Percentiles rank a stretch among this genome's conserved stretches.
Evolutionary conservation across 2,329 filamentous ascomycete genomes (phyloP).

Genomic region (Anisogramma anomala): DNA sequence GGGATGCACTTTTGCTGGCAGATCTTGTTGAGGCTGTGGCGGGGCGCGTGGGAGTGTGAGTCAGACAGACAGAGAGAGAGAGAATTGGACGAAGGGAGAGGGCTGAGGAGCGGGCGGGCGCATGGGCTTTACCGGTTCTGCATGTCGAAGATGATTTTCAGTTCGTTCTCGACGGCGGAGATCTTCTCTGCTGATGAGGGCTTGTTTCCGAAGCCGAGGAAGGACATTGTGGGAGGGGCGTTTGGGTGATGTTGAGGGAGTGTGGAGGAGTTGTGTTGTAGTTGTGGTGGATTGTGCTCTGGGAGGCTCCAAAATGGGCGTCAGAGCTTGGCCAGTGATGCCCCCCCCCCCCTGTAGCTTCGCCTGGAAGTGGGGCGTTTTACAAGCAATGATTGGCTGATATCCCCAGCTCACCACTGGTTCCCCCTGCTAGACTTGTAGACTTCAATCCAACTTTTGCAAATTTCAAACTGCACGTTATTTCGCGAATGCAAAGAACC

Average conservation of each 20-base stretch:
- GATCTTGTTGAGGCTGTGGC: conserved; percentile 63
- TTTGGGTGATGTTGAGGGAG: too few relatives aligned
- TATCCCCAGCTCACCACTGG: neutral
- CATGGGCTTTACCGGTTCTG: too few relatives aligned
- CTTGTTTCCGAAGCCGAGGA: conserved; percentile 36
- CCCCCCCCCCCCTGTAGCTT: conserved; percentile 5
- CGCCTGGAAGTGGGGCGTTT: neutral
- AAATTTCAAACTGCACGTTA: conserved; percentile 9
- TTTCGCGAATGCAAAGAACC: too few relatives aligned
- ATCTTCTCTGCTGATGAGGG: conserved; percentile 96
- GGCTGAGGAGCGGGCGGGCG: too few relatives aligned
- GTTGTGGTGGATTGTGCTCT: neutral
- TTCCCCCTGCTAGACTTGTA: neutral
- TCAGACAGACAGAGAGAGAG: conserved; percentile 10
- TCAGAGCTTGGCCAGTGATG: conserved; percentile 10
- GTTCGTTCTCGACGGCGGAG: conserved; percentile 87
- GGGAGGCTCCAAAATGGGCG: neutral
- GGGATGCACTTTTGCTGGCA: conserved; percentile 94
- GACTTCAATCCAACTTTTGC: neutral
- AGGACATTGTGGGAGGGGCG: conserved; percentile 20
- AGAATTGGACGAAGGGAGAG: neutral
- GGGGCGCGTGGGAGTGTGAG: neutral
- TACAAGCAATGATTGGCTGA: neutral
- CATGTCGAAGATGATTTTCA: conserved; percentile 96
- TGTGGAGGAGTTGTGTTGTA: too few relatives aligned